Conservation (phyloP, 2,329 filamentous ascomycete species). For the Epichloe aotearoae region DNA sequence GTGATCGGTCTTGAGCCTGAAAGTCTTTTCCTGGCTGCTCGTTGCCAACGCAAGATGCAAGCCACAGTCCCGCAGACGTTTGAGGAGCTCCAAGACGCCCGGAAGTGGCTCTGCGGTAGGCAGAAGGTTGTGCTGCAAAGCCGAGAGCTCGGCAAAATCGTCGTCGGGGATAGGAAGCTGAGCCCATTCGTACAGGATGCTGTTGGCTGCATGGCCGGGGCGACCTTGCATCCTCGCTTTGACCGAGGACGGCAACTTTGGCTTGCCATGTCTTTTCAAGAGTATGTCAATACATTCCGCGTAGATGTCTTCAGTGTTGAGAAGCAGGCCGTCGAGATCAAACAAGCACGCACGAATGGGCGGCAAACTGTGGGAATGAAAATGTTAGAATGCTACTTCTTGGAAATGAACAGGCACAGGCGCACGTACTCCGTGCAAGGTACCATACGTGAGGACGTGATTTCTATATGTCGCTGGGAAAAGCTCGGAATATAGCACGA, state of each 20-base stretch:
- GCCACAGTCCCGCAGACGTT: neutral
- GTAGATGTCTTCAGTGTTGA: neutral
- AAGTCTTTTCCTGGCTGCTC: neutral
- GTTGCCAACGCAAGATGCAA: slow-evolving; percentile 1
- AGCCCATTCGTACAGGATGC: neutral
- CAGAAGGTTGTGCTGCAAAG: neutral
- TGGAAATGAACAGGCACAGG: too few relatives aligned
- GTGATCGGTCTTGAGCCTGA: neutral
- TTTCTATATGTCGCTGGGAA: too few relatives aligned
- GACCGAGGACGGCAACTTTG: neutral
- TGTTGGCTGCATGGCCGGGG: neutral
- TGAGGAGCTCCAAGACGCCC: neutral
- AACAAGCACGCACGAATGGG: neutral
- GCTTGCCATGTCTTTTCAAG: neutral
- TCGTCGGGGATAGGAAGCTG: neutral
- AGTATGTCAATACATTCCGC: neutral
- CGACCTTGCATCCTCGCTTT: neutral
- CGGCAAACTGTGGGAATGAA: neutral
- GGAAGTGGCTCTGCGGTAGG: neutral
- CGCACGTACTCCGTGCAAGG: too few relatives aligned
- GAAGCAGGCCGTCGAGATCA: neutral
- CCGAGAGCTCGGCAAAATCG: neutral
- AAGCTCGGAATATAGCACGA: too few relatives aligned
- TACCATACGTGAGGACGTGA: too few relatives aligned
- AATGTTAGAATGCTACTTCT: too few relatives aligned